Conservation (phyloP, 2,329 filamentous ascomycete species). For the Nothophaeocryptopus gaeumannii region DNA sequence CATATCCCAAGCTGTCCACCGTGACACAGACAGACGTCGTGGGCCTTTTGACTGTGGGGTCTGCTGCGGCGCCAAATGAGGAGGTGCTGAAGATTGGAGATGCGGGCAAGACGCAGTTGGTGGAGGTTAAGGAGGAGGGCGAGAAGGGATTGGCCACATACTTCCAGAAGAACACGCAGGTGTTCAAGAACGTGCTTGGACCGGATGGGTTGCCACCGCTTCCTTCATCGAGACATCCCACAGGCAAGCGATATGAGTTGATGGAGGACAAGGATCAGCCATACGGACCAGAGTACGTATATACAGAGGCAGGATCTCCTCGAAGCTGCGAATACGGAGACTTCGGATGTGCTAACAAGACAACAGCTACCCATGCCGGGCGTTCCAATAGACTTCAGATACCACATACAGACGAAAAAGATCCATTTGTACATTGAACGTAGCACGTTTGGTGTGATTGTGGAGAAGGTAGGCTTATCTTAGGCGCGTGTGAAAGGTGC, state of each 20-base stretch:
- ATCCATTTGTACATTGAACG: no score
- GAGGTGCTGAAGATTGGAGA: slow-evolving; percentile 72
- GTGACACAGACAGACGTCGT: slow-evolving; percentile 83
- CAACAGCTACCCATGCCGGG: slow-evolving; percentile 46
- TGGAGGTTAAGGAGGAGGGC: slow-evolving; percentile 72
- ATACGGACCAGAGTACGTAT: slow-evolving; percentile 53
- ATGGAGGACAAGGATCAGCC: slow-evolving; percentile 67
- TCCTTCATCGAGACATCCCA: slow-evolving; percentile 66
- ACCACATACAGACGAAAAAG: no score
- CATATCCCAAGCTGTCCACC: slow-evolving; percentile 76
- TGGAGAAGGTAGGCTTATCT: no score
- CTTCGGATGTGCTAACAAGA: slow-evolving; percentile 20
- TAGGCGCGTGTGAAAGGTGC: no score
- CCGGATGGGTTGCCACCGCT: slow-evolving; percentile 80
- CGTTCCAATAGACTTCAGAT: slow-evolving; percentile 34
- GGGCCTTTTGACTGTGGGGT: slow-evolving; percentile 79
- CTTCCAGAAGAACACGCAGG: slow-evolving; percentile 63
- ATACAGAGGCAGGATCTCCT: not conserved
- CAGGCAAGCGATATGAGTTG: slow-evolving; percentile 69
- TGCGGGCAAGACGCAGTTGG: slow-evolving; percentile 69
- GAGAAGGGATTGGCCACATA: slow-evolving; percentile 69
- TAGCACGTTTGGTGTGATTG: no score
- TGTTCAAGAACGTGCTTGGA: slow-evolving; percentile 61
- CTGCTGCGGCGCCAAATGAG: slow-evolving; percentile 73
- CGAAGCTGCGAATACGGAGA: not conserved